These are phyloP conservation scores for Claviceps maximensis DNA, from an alignment of 2,329 filamentous ascomycete genomes.

Conservation along the genomic window DNA sequence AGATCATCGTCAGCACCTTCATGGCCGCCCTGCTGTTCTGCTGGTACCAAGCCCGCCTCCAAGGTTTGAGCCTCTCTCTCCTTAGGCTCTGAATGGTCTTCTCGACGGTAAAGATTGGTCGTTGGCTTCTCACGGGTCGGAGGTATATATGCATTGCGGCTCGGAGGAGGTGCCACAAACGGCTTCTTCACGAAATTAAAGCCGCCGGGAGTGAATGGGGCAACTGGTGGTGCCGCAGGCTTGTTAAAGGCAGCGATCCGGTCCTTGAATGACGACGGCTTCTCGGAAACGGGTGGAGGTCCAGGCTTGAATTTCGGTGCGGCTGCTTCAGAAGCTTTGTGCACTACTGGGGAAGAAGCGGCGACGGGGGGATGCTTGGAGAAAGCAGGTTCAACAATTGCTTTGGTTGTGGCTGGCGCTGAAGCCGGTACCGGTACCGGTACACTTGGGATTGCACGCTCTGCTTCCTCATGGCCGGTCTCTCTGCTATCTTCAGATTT, in stretches of 20 bases:
- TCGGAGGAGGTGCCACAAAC: slow-evolving; percentile 89
- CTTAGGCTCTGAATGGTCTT: slow-evolving; percentile 67
- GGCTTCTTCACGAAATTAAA: slow-evolving; percentile 86
- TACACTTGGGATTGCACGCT: slow-evolving; percentile 20
- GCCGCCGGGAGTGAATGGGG: slow-evolving; percentile 76
- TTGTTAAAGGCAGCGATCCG: slow-evolving; percentile 97
- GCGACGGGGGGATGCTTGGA: slow-evolving; percentile 5
- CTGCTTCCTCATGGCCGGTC: slow-evolving; percentile 19
- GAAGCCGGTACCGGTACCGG: slow-evolving; percentile 12
- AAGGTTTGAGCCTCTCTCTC: slow-evolving; percentile 52
- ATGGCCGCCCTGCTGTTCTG: slow-evolving; percentile 22
- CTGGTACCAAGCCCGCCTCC: slow-evolving; percentile 48
- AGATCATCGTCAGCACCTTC: slow-evolving; percentile 56
- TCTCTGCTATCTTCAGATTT: slow-evolving; percentile 23
- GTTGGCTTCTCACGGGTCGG: slow-evolving; percentile 56
- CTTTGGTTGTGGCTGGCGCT: slow-evolving; percentile 15
- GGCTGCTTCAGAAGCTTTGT: slow-evolving; percentile 26
- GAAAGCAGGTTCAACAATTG: slow-evolving; percentile 15
- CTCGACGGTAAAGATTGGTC: slow-evolving; percentile 67
- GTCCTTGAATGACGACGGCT: slow-evolving; percentile 78
- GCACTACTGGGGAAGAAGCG: slow-evolving; percentile 11
- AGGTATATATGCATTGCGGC: slow-evolving; percentile 80
- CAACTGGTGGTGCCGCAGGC: slow-evolving; percentile 65
- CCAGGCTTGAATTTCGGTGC: slow-evolving; percentile 28
- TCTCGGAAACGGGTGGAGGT: slow-evolving; percentile 57